A percentile compares a stretch with the other conserved stretches of the same genome.
phyloP scores from a whole-genome alignment of 139 green algal genomes.

The Chlamydomonas sp. region DNA sequence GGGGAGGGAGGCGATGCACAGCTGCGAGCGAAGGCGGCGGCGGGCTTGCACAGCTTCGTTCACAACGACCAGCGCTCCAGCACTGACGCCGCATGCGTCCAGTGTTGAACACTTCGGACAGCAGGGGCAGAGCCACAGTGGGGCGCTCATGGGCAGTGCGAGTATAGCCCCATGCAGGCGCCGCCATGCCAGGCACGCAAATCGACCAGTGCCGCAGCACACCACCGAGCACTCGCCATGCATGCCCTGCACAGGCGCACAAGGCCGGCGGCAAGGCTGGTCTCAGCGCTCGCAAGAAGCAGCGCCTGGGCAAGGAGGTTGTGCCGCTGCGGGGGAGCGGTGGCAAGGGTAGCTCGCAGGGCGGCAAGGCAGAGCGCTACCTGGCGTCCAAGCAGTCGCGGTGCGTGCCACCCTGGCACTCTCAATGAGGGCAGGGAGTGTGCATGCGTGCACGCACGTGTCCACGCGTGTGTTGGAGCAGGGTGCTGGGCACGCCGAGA shows the following conservation, averaged over 20 bases:
- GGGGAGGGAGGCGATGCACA: neutral
- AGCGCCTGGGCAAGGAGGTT: slow-evolving; percentile 44
- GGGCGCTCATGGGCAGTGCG: neutral
- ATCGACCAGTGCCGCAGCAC: no score
- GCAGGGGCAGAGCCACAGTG: neutral
- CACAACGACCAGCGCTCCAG: neutral
- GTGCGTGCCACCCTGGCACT: neutral
- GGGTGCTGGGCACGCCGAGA: no score
- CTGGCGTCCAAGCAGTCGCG: slow-evolving; percentile 50
- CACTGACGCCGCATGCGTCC: neutral
- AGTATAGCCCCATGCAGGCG: no score
- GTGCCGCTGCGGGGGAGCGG: neutral
- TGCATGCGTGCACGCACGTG: no score
- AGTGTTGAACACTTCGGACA: no score
- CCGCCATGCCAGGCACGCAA: no score
- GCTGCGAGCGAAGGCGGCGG: neutral
- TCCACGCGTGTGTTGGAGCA: no score
- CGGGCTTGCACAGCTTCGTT: neutral
- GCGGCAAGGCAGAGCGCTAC: slow-evolving; percentile 48
- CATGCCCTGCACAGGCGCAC: slow-evolving; percentile 48
- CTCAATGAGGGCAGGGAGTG: neutral
- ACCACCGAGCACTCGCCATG: no score
- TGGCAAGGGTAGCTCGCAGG: slow-evolving; percentile 19
- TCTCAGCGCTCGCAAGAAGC: slow-evolving; percentile 61
- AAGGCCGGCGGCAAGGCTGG: slow-evolving; percentile 69